Base-by-base conservation (phyloP, 192 early-diverging fungal species). In the Chytriomyces sp. region DNA sequence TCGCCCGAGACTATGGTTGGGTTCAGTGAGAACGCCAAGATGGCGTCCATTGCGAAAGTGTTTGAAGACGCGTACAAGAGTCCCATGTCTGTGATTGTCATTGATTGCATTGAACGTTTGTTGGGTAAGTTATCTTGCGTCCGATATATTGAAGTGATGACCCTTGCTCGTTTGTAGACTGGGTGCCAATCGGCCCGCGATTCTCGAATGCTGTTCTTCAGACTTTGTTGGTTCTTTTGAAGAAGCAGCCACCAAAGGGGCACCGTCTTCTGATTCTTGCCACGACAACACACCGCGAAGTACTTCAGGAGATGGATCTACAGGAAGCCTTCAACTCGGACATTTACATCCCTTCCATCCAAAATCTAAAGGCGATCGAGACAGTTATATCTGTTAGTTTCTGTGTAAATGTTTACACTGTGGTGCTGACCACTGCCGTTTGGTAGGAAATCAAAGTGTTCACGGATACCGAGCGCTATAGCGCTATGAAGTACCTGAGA, bases 51-150 rank as follows among this genome's bases (percentile, higher is more conserved):
- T 77, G 93, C 89, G 84, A 94, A 94, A 72, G 86, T 95, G n/a
- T 99, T 99, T 77, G 91, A 91, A 75, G 97, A 99, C 79, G 93
- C 97, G 4, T 96, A 98, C 85, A 95, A 95, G 75, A 97, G 95
- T 1, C 93, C 95, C 19, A 74, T 94, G 56, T 96, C 93, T 80
- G 86, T 95, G 22, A 91, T 99, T 75, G 94, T 99, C 26, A 85
- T 99, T 70, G 97, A 99, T 73, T 84, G 93, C 33, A 91, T 99
- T 53, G 96, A 99, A 82, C 88, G 96, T 38, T 76, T 99, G 8
- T 74, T 97, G 32, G 90, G 89, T 90, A 59, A 19, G 64, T 49
- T 64, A 19, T 32, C n/a, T 49, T 14, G 26, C 12, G 5, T 5
- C 7, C 25, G 12, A 70, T 53, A 30, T 14, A 5, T 74, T 4